Percentiles rank a stretch among this genome's conserved stretches.
Conservation (phyloP, 495 filamentous ascomycete species). For the Immersiella caudata region DNA sequence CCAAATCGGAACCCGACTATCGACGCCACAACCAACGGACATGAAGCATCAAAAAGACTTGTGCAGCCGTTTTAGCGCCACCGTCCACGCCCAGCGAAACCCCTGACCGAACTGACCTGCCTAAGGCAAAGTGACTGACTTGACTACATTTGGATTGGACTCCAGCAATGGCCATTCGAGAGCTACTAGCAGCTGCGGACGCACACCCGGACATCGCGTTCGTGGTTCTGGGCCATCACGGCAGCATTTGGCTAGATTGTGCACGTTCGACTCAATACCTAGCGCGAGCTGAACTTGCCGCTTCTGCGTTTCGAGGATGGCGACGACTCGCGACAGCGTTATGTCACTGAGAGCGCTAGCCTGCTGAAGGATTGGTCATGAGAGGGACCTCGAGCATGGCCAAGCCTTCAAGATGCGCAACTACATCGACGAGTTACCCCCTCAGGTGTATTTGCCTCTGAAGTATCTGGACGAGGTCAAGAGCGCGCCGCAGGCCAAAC, state of each 20-base stretch:
- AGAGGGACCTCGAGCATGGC: slow-evolving; percentile 18
- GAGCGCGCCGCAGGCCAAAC: slow-evolving; percentile 11
- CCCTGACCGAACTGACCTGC: background rate
- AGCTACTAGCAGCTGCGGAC: background rate
- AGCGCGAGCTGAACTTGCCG: slow-evolving; percentile 6
- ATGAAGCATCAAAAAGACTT: slow-evolving; percentile 3
- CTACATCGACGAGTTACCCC: slow-evolving; percentile 17
- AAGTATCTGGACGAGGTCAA: slow-evolving; percentile 20
- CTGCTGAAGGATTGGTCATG: slow-evolving; percentile 13
- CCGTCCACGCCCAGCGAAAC: background rate
- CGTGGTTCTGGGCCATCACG: background rate
- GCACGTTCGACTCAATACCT: background rate
- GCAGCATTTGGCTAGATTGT: background rate
- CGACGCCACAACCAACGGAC: background rate
- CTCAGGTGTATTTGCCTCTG: slow-evolving; percentile 15
- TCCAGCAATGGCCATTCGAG: background rate
- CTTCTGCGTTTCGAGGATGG: slow-evolving; percentile 16
- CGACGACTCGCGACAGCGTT: slow-evolving; percentile 19
- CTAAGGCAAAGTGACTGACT: too few relatives aligned
- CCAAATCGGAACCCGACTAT: background rate
- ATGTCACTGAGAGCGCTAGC: slow-evolving; percentile 11
- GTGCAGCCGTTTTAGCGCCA: slow-evolving; percentile 1
- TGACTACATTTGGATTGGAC: background rate
- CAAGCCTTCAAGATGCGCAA: slow-evolving; percentile 20
- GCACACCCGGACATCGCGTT: background rate